A percentile compares a stretch with the other conserved stretches of the same genome.
Conservation (phyloP, 768 basidiomycete species). For the Suillus ampliporus region DNA sequence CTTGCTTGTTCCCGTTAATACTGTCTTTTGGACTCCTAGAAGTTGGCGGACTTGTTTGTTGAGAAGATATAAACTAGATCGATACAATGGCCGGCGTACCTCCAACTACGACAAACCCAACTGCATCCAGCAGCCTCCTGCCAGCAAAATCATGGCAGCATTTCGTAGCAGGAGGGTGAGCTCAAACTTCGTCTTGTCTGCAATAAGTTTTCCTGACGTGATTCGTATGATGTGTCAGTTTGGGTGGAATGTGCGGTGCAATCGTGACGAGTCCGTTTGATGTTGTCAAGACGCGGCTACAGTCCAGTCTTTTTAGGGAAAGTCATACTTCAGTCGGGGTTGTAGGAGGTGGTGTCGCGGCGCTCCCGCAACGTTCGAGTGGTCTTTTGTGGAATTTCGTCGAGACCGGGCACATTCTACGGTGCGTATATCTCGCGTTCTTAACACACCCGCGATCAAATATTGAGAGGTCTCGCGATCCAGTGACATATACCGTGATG, state of each 20-base stretch:
- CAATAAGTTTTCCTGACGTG: conserved; percentile 9
- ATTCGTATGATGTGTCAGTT: conserved; percentile 46
- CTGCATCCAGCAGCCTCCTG: conserved; percentile 45
- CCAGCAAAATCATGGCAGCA: conserved; percentile 86
- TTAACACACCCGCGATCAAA: neutral
- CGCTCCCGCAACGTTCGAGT: conserved; percentile 39
- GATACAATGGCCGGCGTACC: conserved; percentile 26
- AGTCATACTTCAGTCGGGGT: conserved; percentile 42
- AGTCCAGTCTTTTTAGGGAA: conserved; percentile 81
- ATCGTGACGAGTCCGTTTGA: conserved; percentile 98
- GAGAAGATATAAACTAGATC: neutral
- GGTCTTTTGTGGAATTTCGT: conserved; percentile 91
- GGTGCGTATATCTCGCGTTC: conserved; percentile 48
- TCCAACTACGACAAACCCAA: conserved; percentile 33
- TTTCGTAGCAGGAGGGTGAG: conserved; percentile 87
- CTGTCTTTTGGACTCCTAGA: conserved; percentile 5
- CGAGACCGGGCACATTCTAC: conserved; percentile 89
- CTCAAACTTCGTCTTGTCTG: neutral
- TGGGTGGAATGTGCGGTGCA: conserved; percentile 98
- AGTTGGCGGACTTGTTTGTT: conserved; percentile 1
- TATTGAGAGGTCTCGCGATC: neutral
- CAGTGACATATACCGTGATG: conserved; percentile 87
- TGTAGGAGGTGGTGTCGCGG: conserved; percentile 40
- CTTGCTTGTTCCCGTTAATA: conserved; percentile 1
- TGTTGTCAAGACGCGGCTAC: conserved; percentile 96